phyloP scores from a whole-genome alignment of 805 yeast species.

The Suhomyces vadensis region DNA sequence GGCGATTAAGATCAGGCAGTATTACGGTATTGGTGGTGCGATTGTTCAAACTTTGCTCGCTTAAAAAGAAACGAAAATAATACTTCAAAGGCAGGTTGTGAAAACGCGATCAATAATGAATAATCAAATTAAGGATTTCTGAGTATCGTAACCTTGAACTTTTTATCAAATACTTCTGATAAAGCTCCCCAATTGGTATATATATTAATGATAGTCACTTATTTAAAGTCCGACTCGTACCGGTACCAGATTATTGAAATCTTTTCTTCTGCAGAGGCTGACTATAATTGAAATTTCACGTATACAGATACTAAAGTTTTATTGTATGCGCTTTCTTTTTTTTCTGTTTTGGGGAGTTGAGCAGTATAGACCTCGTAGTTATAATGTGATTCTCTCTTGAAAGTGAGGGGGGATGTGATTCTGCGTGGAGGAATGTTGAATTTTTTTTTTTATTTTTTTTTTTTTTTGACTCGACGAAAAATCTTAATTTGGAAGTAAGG shows the following conservation, averaged over 20 bases:
- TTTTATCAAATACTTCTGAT: no score
- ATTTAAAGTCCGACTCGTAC: background rate
- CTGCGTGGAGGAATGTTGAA: background rate
- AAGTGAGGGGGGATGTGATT: no score
- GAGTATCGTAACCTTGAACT: no score
- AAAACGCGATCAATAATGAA: background rate
- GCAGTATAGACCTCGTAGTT: background rate
- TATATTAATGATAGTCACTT: no score
- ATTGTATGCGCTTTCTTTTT: background rate
- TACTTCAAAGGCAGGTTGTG: background rate
- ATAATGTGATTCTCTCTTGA: background rate
- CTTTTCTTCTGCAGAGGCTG: background rate
- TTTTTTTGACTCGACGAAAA: background rate
- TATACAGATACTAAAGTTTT: background rate
- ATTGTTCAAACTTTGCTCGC: constrained; percentile 4
- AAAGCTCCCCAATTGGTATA: no score
- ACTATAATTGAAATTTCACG: background rate
- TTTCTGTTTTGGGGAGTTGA: background rate
- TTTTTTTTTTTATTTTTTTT: background rate
- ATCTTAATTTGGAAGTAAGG: background rate
- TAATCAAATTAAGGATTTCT: no score
- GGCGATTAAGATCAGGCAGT: background rate
- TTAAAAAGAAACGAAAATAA: constrained; percentile 3
- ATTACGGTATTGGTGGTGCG: background rate
- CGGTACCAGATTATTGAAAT: background rate